These are phyloP conservation scores for Cladorrhinum sp. DNA, from an alignment of 2,329 filamentous ascomycete species.

Conservation along the genomic window DNA sequence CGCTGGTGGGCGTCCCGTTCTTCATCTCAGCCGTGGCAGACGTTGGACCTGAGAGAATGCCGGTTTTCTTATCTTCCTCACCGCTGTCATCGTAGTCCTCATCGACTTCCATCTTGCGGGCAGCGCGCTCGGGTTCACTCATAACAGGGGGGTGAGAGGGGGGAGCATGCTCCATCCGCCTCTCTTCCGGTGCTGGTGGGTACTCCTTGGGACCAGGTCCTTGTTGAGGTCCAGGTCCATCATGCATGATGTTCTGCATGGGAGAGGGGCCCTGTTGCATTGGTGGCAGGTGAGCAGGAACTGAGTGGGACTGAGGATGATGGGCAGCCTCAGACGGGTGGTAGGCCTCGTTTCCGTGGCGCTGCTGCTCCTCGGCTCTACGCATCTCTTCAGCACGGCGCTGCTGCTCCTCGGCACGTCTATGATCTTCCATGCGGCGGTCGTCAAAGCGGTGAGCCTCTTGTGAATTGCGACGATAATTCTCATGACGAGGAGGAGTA, in stretches of 20 bases:
- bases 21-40: slow-evolving; percentile 52
- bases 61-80: slow-evolving; percentile 73
- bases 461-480: slow-evolving; percentile 74
- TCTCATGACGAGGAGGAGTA: slow-evolving; percentile 47
- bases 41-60: slow-evolving; percentile 41
- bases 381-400: slow-evolving; percentile 57
- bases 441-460: slow-evolving; percentile 66
- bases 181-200: slow-evolving; percentile 51
- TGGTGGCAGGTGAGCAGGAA: slow-evolving; percentile 58
- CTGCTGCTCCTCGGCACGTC: slow-evolving; percentile 54
- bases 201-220: slow-evolving; percentile 51
- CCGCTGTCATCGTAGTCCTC: slow-evolving; percentile 96
- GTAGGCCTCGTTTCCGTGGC: slow-evolving; percentile 73
- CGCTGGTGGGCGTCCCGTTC: slow-evolving; percentile 48
- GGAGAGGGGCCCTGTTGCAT: slow-evolving; percentile 60
- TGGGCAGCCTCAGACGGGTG: slow-evolving; percentile 92
- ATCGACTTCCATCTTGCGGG: slow-evolving; percentile 93
- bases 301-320: slow-evolving; percentile 65
- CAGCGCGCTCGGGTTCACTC: slow-evolving; percentile 77
- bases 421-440: slow-evolving; percentile 56
- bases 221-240: slow-evolving; percentile 45
- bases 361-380: slow-evolving; percentile 56
- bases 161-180: slow-evolving; percentile 46
- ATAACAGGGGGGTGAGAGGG: slow-evolving; percentile 47
- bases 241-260: slow-evolving; percentile 52